phyloP scores from a whole-genome alignment of 495 filamentous ascomycete species.

The Aspergillus nanangensis region DNA sequence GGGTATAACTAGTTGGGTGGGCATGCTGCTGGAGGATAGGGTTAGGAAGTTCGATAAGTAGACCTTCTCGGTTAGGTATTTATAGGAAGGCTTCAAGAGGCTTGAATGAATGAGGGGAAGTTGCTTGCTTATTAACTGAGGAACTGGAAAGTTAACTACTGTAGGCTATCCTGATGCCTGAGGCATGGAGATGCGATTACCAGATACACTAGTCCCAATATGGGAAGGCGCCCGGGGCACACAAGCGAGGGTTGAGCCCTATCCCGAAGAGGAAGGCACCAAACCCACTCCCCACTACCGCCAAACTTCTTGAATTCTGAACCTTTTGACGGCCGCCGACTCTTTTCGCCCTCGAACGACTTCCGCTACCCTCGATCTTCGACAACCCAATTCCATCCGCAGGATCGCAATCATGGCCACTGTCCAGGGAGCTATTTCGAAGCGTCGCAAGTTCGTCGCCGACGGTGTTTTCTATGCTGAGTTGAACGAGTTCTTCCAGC shows the following conservation, averaged over 20 bases:
- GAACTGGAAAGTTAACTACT: too few species aligned
- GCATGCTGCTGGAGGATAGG: too few species aligned
- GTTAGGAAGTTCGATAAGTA: too few species aligned
- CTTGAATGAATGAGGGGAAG: too few species aligned
- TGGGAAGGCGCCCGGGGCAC: constrained; percentile 19
- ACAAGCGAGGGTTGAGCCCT: constrained; percentile 46
- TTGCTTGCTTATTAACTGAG: too few species aligned
- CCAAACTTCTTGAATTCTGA: constrained; percentile 29
- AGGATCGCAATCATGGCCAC: constrained; percentile 58
- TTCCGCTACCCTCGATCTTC: constrained; percentile 26
- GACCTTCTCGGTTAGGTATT: too few species aligned
- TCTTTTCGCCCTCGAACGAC: constrained; percentile 29
- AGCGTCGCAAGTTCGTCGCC: constrained; percentile 99
- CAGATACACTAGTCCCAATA: constrained; percentile 6
- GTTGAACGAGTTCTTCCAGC: constrained; percentile 99
- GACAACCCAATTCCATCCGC: constrained; percentile 31
- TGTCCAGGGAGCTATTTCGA: constrained; percentile 76
- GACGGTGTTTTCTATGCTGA: constrained; percentile 99
- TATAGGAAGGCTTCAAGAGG: too few species aligned
- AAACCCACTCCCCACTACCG: constrained; percentile 43
- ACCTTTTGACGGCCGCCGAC: constrained; percentile 21
- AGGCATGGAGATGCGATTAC: not conserved
- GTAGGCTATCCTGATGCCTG: too few species aligned
- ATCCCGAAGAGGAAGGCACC: constrained; percentile 16
- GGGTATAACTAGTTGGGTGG: too few species aligned